Conservation (phyloP, 169 alveolate species). For the Eimeria necatrix region DNA sequence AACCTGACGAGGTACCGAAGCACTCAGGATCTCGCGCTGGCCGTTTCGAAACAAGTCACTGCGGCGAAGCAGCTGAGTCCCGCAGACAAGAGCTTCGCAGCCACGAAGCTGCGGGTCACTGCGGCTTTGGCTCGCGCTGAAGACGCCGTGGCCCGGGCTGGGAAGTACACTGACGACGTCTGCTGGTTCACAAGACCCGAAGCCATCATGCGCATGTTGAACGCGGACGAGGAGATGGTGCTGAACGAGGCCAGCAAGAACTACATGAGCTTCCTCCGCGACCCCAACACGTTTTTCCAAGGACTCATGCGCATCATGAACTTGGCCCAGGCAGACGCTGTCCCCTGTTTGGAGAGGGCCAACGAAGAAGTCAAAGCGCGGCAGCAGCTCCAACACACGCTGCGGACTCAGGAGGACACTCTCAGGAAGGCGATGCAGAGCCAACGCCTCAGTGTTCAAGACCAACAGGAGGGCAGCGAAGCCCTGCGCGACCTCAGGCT, state of each 20-base stretch:
- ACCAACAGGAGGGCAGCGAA: too few relatives aligned
- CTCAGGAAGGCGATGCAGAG: neutral
- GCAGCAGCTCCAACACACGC: slow-evolving; percentile 26
- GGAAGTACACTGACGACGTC: neutral
- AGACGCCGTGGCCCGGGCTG: neutral
- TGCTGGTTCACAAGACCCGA: slow-evolving; percentile 1
- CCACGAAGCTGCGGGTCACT: neutral
- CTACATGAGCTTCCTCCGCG: neutral
- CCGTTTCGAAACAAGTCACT: too few relatives aligned
- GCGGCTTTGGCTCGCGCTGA: neutral
- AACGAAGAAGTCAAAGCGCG: neutral
- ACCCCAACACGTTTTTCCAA: neutral
- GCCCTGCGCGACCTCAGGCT: neutral
- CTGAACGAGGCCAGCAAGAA: neutral
- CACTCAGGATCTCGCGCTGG: too few relatives aligned
- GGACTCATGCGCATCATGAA: neutral
- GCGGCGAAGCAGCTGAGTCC: too few relatives aligned
- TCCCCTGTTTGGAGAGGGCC: neutral
- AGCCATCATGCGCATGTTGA: neutral
- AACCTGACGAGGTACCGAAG: too few relatives aligned
- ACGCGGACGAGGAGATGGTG: neutral
- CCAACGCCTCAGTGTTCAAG: neutral
- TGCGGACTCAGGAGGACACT: neutral
- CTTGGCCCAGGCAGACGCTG: neutral
- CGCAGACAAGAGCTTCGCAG: neutral